Base-by-base conservation (phyloP, 2,329 filamentous ascomycete genomes). In the Neopestalotiopsis sp. region DNA sequence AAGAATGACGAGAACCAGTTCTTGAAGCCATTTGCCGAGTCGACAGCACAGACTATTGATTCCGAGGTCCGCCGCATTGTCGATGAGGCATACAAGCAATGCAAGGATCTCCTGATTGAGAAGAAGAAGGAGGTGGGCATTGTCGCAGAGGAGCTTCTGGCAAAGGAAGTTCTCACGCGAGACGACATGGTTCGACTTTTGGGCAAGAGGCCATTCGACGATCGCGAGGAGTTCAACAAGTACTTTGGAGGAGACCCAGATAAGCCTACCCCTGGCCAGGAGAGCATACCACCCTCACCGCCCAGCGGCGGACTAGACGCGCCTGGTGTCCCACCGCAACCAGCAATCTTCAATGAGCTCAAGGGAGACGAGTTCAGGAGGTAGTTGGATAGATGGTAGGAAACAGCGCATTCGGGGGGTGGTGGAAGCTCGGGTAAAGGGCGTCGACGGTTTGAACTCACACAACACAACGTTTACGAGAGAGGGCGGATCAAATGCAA, bases 11-110 rank as follows among this genome's bases (percentile, higher is more conserved):
- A 92, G 72, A 92, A 93, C 79, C 91, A 93, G 77, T 83, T 98
- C 69, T 91, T 95, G 79, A 99, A 99, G 85, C 96, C 96, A 0
- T 99, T 98, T 83, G 95, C 94, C 28, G 96, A 99, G 84, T 87
- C 94, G 66, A 99, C 96, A 2, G 96, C 95, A 20, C 93, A 94
- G 79, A 91, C 91, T 73, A 99, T 99, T 79, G 96, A 99, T 78
- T 83, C 87, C 57, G 96, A 99, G 83, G 95, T 99, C 71, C 91
- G 94, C 73, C 89, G 94, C 67, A 97, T 99, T 74, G 91, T 99
- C 67, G 94, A 97, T 72, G 90, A 96, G 78, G 96, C 96, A 1
- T 97, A 99, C 86, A 89, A 92, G 81, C 92, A 96, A 81, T 99
- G 96, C 86, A 91, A 89, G 77, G 89, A 93, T 60, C 88, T 99